A percentile compares a stretch with the other conserved stretches of the same genome.
These are phyloP conservation scores for Xylariaceae sp. DNA, from an alignment of 2,329 filamentous ascomycete species.

Conservation along the genomic window DNA sequence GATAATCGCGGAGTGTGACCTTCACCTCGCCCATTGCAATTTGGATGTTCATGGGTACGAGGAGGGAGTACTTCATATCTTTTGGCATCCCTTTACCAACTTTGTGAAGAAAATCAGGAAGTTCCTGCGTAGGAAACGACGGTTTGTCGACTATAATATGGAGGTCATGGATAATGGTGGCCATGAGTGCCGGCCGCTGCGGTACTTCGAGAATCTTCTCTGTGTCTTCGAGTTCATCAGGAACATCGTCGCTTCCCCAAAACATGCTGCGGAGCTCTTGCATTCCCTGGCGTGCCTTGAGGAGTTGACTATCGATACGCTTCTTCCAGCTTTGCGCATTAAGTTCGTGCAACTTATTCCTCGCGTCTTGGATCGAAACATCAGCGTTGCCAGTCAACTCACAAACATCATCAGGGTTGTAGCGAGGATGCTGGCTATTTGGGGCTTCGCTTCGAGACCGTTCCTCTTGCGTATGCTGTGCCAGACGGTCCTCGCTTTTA, in stretches of 20 bases:
- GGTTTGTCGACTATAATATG: conserved; percentile 86
- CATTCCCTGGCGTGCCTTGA: conserved; percentile 65
- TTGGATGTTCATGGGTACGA: conserved; percentile 84
- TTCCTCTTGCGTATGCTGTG: conserved; percentile 25
- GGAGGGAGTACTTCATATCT: conserved; percentile 82
- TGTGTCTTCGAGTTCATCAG: conserved; percentile 73
- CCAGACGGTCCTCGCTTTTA: conserved; percentile 49
- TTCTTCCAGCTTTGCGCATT: conserved; percentile 90
- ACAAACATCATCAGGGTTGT: conserved; percentile 70
- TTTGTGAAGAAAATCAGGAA: conserved; percentile 76
- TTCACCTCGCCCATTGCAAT: conserved; percentile 87
- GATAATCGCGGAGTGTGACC: conserved; percentile 86
- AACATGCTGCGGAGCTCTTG: conserved; percentile 74
- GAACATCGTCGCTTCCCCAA: conserved; percentile 74
- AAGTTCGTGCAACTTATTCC: conserved; percentile 66
- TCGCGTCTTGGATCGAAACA: conserved; percentile 70
- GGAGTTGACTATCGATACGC: conserved; percentile 73
- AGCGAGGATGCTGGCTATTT: conserved; percentile 51
- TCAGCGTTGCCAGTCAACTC: conserved; percentile 67
- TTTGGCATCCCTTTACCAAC: conserved; percentile 96
- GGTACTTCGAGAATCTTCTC: conserved; percentile 85
- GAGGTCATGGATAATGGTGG: conserved; percentile 74
- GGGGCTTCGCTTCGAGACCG: conserved; percentile 33
- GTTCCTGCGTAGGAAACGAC: conserved; percentile 75
- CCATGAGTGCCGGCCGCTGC: conserved; percentile 76